Conservation (phyloP, 495 filamentous ascomycete genomes). For the Annulohypoxylon bovei region DNA sequence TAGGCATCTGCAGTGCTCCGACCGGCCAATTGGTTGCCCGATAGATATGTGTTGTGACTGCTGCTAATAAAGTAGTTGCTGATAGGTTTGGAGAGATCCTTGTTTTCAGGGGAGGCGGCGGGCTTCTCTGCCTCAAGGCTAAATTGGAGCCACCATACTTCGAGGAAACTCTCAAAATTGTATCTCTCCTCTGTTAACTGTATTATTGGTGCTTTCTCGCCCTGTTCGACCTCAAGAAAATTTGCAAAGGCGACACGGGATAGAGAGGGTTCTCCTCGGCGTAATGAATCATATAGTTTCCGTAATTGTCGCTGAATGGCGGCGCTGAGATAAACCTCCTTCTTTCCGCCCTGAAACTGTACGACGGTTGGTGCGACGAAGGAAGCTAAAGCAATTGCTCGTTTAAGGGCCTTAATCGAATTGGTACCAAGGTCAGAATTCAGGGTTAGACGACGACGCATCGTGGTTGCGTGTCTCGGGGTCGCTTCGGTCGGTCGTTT, state of each 20-base stretch:
- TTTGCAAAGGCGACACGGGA: conserved; percentile 46
- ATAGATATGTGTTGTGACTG: conserved; percentile 94
- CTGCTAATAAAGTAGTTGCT: conserved; percentile 92
- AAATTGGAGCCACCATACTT: conserved; percentile 49
- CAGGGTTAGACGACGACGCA: conserved; percentile 40
- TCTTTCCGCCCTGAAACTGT: conserved; percentile 36
- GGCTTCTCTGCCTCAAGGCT: conserved; percentile 49
- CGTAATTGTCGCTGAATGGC: conserved; percentile 50
- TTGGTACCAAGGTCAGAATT: conserved; percentile 43
- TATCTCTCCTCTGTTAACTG: conserved; percentile 46
- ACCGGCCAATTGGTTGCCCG: conserved; percentile 86
- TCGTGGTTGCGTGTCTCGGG: conserved; percentile 19
- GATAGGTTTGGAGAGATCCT: conserved; percentile 65
- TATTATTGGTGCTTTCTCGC: conserved; percentile 37
- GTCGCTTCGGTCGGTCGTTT: conserved; percentile 23
- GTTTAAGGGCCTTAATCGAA: conserved; percentile 45
- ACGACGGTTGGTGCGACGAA: conserved; percentile 41
- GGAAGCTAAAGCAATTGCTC: conserved; percentile 42
- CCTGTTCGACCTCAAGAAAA: conserved; percentile 54
- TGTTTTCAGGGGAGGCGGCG: conserved; percentile 30
- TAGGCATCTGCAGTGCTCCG: conserved; percentile 83
- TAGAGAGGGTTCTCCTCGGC: conserved; percentile 42
- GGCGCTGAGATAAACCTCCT: conserved; percentile 44
- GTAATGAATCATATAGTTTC: conserved; percentile 47
- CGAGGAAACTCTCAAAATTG: conserved; percentile 55